A percentile compares a stretch with the other conserved stretches of the same genome.
phyloP scores from a whole-genome alignment of 371 early-diverging fungal genomes.

The Funneliformis caledonium region DNA sequence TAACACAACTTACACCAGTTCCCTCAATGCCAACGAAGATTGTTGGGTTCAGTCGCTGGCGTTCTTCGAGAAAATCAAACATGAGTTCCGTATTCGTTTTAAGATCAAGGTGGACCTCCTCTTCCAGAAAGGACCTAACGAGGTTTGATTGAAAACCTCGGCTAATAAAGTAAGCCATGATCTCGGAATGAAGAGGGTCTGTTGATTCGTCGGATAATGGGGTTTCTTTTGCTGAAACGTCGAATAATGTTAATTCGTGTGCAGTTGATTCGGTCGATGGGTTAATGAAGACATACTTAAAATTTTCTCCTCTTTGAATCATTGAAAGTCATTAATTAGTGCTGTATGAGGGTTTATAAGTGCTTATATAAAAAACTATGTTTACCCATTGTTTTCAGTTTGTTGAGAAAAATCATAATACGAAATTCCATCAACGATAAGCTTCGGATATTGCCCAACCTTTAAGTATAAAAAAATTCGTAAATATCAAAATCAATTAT shows the following conservation, averaged over 20 bases:
- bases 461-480: no score
- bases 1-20: not conserved
- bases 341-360: not conserved
- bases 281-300: no score
- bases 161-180: not conserved
- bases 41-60: not conserved
- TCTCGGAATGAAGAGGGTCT: not conserved
- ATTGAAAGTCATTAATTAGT: not conserved
- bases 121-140: not conserved
- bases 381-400: not conserved
- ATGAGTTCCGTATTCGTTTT: not conserved
- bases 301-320: not conserved
- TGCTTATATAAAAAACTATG: not conserved
- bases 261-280: not conserved
- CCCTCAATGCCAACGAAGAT: conserved; percentile 3
- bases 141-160: not conserved
- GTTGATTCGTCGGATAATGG: not conserved
- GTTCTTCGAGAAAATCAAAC: conserved; percentile 18
- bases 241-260: not conserved
- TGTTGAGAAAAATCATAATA: no score
- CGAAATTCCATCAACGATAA: no score
- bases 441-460: no score
- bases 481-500: no score
- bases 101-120: not conserved
- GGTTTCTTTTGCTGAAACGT: no score